Evolutionary conservation across 169 alveolate genomes (phyloP).

Genomic region (Amoebophrya sp.): DNA sequence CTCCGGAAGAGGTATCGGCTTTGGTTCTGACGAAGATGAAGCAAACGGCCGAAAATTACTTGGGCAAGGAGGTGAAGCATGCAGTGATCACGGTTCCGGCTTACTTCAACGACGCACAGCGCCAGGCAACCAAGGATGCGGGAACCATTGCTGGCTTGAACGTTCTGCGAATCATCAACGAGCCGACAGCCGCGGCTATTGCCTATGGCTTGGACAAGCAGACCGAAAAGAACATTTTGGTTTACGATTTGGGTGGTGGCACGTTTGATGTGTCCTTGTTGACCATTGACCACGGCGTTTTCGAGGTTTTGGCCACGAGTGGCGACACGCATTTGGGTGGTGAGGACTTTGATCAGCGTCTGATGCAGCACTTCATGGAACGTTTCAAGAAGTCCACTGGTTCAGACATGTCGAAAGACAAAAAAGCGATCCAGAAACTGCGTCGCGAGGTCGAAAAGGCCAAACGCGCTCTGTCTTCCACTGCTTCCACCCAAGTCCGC

Average conservation of each 20-base stretch:
- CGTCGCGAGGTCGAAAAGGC: no score
- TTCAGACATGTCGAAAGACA: constrained; percentile 89
- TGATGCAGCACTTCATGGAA: no score
- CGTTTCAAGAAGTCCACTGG: no score
- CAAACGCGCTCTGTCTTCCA: constrained; percentile 86
- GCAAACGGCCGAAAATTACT: constrained; percentile 92
- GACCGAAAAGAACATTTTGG: constrained; percentile 86
- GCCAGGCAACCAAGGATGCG: constrained; percentile 97
- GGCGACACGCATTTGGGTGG: no score
- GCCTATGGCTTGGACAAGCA: constrained; percentile 93
- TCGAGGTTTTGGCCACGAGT: constrained; percentile 92
- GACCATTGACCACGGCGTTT: constrained; percentile 89
- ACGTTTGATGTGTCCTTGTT: constrained; percentile 93
- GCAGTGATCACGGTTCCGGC: constrained; percentile 74
- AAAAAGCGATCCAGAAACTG: constrained; percentile 60
- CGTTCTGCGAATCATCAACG: constrained; percentile 91
- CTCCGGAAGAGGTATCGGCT: constrained; percentile 90
- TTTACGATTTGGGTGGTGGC: constrained; percentile 98
- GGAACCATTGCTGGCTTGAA: no score
- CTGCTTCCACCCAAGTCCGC: no score
- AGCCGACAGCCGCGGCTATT: constrained; percentile 98
- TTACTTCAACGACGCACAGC: constrained; percentile 98
- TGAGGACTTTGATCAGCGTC: no score
- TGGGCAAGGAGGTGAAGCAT: constrained; percentile 85
- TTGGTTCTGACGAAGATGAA: constrained; percentile 93